Conservation (phyloP, 2,329 filamentous ascomycete genomes). For the Curvularia verruculosa region DNA sequence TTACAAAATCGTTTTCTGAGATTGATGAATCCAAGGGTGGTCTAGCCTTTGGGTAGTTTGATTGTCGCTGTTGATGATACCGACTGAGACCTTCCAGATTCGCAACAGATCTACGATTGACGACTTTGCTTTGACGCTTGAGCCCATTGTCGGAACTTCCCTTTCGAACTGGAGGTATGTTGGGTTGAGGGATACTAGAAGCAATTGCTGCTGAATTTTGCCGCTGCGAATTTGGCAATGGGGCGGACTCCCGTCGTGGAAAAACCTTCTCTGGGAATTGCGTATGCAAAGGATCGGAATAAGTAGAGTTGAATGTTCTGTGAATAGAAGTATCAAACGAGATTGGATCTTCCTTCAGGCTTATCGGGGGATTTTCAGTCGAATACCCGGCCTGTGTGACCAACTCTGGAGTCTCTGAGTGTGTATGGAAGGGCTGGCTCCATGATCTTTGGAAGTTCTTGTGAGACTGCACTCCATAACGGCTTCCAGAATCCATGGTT, state of each 20-base stretch:
- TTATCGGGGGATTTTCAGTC: not conserved
- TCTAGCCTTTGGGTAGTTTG: slow-evolving; percentile 5
- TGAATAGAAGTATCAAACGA: no score
- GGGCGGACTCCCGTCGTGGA: not conserved
- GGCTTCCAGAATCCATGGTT: not conserved
- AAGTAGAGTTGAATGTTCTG: no score
- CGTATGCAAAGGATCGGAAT: not conserved
- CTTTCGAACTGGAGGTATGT: slow-evolving; percentile 6
- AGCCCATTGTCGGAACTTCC: slow-evolving; percentile 13
- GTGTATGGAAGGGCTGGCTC: not conserved
- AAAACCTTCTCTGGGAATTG: not conserved
- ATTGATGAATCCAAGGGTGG: slow-evolving; percentile 8
- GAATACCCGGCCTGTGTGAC: not conserved
- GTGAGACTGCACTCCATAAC: not conserved
- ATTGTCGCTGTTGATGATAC: slow-evolving; percentile 18
- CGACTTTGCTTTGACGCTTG: slow-evolving; percentile 15
- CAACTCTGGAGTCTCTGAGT: not conserved
- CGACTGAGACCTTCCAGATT: slow-evolving; percentile 13
- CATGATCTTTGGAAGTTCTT: not conserved
- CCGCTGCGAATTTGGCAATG: not conserved
- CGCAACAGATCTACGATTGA: slow-evolving; percentile 8
- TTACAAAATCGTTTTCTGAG: slow-evolving; percentile 11
- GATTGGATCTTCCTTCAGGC: not conserved
- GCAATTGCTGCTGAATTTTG: not conserved
- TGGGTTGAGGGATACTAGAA: not conserved